These are phyloP conservation scores for Bretziella fagacearum DNA, from an alignment of 2,329 filamentous ascomycete species.

Conservation along the genomic window DNA sequence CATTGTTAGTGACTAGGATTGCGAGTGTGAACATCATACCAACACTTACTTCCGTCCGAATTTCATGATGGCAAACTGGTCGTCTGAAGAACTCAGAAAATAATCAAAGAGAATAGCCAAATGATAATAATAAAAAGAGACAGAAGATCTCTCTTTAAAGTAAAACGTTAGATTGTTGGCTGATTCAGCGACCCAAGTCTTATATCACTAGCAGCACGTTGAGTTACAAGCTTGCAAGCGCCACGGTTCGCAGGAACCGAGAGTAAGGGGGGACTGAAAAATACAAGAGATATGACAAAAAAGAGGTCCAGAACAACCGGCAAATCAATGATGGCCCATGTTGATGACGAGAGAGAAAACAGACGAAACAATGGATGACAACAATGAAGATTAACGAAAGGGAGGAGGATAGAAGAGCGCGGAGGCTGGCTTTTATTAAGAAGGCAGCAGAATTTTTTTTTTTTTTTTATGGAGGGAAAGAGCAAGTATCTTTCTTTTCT, in stretches of 20 bases:
- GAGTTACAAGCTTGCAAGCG: background rate
- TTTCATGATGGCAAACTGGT: slow-evolving; percentile 31
- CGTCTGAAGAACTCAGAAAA: too few species aligned
- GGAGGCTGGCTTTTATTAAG: background rate
- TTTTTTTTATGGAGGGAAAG: too few species aligned
- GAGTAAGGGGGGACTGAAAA: background rate
- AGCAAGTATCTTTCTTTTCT: too few species aligned
- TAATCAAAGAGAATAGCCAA: too few species aligned
- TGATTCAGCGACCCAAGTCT: too few species aligned
- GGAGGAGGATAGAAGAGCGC: background rate
- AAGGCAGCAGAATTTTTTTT: too few species aligned
- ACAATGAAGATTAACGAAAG: background rate
- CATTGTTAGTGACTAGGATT: background rate
- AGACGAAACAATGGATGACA: background rate
- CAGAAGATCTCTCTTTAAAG: too few species aligned
- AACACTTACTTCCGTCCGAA: slow-evolving; percentile 42
- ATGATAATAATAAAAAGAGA: too few species aligned
- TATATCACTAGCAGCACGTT: background rate
- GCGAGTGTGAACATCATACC: background rate
- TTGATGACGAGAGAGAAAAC: slow-evolving; percentile 1
- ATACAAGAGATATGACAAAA: slow-evolving; percentile 1
- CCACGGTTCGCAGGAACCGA: background rate
- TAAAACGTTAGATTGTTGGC: too few species aligned
- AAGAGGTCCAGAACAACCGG: slow-evolving; percentile 1
- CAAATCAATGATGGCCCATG: slow-evolving; percentile 9